Base-by-base conservation (phyloP, 305 asterid species). In the Solanum aculeatissimum region DNA sequence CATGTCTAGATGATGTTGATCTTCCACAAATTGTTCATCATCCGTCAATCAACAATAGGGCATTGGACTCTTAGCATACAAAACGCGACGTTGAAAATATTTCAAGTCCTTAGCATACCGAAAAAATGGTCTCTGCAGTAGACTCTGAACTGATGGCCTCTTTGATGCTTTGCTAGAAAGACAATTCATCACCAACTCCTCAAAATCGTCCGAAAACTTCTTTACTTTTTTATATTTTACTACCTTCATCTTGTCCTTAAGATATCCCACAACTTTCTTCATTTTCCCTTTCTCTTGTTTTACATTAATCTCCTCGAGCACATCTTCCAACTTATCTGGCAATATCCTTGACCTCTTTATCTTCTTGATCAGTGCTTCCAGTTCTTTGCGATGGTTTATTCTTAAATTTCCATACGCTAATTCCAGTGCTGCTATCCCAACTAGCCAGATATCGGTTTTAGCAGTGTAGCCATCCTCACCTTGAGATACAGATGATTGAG, bases 121-220 rank as follows among this genome's bases (percentile, higher is more conserved):
- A 51, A 77, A 77, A 29, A 49, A 49, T 27, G 82, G 82, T 4
- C n/a, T 19, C 47, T 6, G 43, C 54, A 87, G 32, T 21, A 87
- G 89, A 49, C 60, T 58, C 9, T 11, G 2, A 55, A 54, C 83
- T 27, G 40, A 43, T 19, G 89, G 89, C 87, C 86, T 82, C 6
- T 82, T 60, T 4, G 19, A 19, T 12, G 78, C 47, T 0, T 82
- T 58, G 23, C 7, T 8, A 40, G 29, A 23, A 65, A 87, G 65
- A 75, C 89, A 87, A 3, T 84, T 74, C 35, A 55, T 19, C 23
- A 87, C 86, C 81, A 87, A 21, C 6, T 63, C 58, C 82, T 21
- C 77, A 15, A 87, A 84, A 2, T 12, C 86, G 21, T 47, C 55
- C 0, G 86, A 21, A 40, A 84, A 84, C n/a, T n/a, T 40, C 68